These are phyloP conservation scores for Monosporascus sp. DNA, from an alignment of 2,329 filamentous ascomycete genomes.

Conservation along the genomic window DNA sequence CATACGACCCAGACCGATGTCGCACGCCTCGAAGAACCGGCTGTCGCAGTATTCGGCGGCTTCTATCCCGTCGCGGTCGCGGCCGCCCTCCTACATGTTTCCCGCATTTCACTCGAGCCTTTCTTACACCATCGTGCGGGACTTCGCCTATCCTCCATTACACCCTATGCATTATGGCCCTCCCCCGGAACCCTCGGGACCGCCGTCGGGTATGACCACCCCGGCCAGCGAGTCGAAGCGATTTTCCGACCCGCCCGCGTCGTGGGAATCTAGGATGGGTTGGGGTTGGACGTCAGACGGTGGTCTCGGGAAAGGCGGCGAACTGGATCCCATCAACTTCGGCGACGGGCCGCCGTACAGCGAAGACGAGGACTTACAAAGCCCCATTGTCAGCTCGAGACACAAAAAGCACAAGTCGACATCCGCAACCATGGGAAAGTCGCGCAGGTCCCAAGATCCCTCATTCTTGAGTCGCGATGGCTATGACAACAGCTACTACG, in stretches of 20 bases:
- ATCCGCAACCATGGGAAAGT: conserved; percentile 41
- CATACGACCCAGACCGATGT: conserved; percentile 60
- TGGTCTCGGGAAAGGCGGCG: conserved; percentile 57
- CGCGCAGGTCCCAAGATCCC: conserved; percentile 24
- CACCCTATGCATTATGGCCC: conserved; percentile 93
- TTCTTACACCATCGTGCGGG: conserved; percentile 82
- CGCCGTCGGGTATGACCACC: conserved; percentile 76
- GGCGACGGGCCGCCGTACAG: conserved; percentile 88
- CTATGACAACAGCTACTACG: conserved; percentile 60
- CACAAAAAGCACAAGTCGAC: conserved; percentile 82
- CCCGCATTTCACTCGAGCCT: conserved; percentile 81
- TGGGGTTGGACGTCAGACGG: conserved; percentile 53
- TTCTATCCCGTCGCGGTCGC: conserved; percentile 65
- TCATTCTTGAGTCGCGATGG: conserved; percentile 44
- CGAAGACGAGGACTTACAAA: conserved; percentile 91
- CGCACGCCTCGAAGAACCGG: conserved; percentile 73
- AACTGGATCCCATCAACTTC: conserved; percentile 77
- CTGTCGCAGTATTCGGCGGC: conserved; percentile 77
- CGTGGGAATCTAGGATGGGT: conserved; percentile 65
- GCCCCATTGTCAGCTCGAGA: conserved; percentile 77
- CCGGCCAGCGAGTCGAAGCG: conserved; percentile 74
- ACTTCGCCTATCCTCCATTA: conserved; percentile 82
- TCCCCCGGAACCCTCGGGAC: conserved; percentile 64
- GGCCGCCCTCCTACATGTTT: conserved; percentile 76
- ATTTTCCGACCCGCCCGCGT: conserved; percentile 74